These are phyloP conservation scores for Ophiostoma populinum DNA, from an alignment of 2,329 filamentous ascomycete genomes.

Conservation along the genomic window DNA sequence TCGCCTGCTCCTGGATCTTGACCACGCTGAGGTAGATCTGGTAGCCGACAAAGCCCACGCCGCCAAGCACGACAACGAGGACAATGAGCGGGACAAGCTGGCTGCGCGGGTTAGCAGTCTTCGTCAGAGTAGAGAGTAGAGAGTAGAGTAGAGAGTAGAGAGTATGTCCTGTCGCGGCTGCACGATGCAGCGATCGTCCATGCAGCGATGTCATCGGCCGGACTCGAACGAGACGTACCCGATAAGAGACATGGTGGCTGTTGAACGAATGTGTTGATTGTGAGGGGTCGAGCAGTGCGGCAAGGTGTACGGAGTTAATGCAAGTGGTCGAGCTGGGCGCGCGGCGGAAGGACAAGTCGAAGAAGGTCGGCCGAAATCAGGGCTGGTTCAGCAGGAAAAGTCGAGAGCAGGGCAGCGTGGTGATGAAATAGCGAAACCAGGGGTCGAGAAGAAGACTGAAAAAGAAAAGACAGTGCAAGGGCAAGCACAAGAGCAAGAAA, in stretches of 20 bases:
- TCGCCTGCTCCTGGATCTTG: conserved; percentile 48
- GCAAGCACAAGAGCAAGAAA: background rate
- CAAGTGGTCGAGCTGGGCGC: too few species aligned
- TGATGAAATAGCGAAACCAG: background rate
- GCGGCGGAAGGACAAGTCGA: too few species aligned
- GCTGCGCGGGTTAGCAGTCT: conserved; percentile 20
- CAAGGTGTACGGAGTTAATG: background rate
- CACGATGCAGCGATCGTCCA: too few species aligned
- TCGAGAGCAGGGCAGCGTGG: background rate
- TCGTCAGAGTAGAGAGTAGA: background rate
- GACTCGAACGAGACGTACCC: background rate
- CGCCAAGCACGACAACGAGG: conserved; percentile 38
- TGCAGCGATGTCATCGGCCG: too few species aligned
- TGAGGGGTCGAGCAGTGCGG: background rate
- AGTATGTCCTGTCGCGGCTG: too few species aligned
- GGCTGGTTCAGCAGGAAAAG: too few species aligned
- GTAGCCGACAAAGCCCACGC: conserved; percentile 48
- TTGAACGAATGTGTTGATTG: background rate
- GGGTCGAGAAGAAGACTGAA: background rate
- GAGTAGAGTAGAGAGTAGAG: too few species aligned
- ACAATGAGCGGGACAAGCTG: conserved; percentile 51
- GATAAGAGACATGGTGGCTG: background rate
- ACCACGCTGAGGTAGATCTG: conserved; percentile 52
- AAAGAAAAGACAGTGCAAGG: background rate
- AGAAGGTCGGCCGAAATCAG: too few species aligned